These are phyloP conservation scores for Ambrosiella cleistominuta DNA, from an alignment of 2,329 filamentous ascomycete genomes.

Conservation along the genomic window DNA sequence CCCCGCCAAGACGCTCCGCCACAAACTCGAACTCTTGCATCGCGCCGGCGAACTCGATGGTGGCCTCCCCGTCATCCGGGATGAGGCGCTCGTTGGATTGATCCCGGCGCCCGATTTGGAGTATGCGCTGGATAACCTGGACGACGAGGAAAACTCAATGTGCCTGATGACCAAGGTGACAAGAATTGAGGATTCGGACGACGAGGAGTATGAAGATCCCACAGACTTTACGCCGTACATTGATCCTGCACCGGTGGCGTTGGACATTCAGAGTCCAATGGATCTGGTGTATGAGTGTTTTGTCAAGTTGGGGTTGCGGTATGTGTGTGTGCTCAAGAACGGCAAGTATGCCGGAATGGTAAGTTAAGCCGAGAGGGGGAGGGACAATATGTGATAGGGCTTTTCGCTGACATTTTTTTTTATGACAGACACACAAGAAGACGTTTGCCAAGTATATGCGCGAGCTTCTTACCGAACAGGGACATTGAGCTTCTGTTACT, in stretches of 20 bases:
- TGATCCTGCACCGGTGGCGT: slow-evolving; percentile 72
- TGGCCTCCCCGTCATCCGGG: slow-evolving; percentile 67
- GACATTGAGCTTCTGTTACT: slow-evolving; percentile 7
- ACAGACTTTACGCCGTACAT: slow-evolving; percentile 84
- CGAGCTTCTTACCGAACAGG: slow-evolving; percentile 47
- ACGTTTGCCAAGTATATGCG: slow-evolving; percentile 89
- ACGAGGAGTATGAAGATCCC: slow-evolving; percentile 31
- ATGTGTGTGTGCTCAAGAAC: slow-evolving; percentile 74
- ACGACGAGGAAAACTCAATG: slow-evolving; percentile 52
- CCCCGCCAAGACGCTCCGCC: slow-evolving; percentile 55
- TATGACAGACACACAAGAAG: slow-evolving; percentile 68
- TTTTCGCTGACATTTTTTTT: background rate
- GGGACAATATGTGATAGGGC: background rate
- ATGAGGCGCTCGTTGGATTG: slow-evolving; percentile 67
- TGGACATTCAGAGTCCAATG: slow-evolving; percentile 81
- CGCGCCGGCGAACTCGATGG: slow-evolving; percentile 80
- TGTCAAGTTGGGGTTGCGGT: slow-evolving; percentile 78
- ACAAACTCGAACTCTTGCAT: slow-evolving; percentile 68
- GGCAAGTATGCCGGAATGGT: slow-evolving; percentile 82
- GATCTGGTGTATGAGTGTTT: slow-evolving; percentile 95
- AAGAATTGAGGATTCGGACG: slow-evolving; percentile 45
- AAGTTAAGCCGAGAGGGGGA: slow-evolving; percentile 20
- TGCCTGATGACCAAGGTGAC: slow-evolving; percentile 67
- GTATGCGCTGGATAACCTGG: slow-evolving; percentile 72
- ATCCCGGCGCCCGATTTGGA: slow-evolving; percentile 91